These are phyloP conservation scores for Colletotrichum sp. DNA, from an alignment of 2,329 filamentous ascomycete genomes.

Conservation along the genomic window DNA sequence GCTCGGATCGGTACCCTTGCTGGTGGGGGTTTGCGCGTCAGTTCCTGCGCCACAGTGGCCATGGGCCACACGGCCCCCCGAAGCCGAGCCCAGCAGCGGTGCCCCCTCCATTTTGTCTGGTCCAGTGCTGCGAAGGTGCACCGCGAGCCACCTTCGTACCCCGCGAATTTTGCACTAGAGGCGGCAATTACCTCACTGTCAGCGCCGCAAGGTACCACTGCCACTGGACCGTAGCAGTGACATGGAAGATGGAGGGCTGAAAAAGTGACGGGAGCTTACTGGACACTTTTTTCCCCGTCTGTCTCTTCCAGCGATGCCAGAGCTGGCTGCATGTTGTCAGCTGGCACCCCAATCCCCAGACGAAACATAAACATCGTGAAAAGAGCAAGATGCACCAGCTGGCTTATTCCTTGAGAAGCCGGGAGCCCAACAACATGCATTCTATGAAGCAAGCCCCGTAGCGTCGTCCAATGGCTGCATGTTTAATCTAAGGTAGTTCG, in stretches of 20 bases:
- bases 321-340: neutral
- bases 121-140: neutral
- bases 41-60: constrained; percentile 13
- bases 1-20: constrained; percentile 1
- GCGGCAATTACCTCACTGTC: neutral
- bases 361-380: neutral
- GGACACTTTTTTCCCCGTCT: neutral
- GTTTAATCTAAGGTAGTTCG: neutral
- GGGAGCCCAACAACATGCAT: neutral
- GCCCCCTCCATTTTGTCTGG: neutral
- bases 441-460: neutral
- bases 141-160: neutral
- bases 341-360: neutral
- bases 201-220: neutral
- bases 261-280: neutral
- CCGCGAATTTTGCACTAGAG: neutral
- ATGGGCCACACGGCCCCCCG: neutral
- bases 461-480: neutral
- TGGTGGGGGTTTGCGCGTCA: constrained; percentile 11
- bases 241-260: neutral
- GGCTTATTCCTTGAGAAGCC: neutral
- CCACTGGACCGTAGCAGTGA: neutral
- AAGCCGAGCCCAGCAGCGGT: neutral
- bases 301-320: neutral
- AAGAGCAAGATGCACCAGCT: neutral